Conservation (phyloP, 169 alveolate genomes). For the Eimeria praecox region DNA sequence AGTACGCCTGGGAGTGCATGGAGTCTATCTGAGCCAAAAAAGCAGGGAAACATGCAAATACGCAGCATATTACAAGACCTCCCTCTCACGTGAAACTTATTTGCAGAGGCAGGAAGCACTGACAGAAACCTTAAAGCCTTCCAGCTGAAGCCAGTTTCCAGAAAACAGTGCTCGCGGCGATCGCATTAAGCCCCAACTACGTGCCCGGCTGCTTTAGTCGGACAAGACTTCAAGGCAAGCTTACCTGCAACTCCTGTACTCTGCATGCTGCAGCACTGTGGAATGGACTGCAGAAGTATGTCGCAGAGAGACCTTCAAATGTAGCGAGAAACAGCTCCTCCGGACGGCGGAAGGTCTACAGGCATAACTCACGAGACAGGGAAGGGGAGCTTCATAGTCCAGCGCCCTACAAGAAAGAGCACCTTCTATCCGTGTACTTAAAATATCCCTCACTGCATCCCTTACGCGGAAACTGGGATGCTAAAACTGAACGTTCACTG, state of each 20-base stretch:
- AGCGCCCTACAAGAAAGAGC: background rate
- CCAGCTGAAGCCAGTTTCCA: background rate
- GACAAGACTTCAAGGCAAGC: background rate
- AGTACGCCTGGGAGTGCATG: slow-evolving; percentile 81
- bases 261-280: slow-evolving; percentile 70
- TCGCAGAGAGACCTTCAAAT: slow-evolving; percentile 41
- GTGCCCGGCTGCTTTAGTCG: background rate
- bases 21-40: slow-evolving; percentile 60
- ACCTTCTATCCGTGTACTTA: background rate
- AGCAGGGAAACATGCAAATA: background rate
- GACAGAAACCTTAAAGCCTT: background rate
- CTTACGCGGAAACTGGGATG: background rate
- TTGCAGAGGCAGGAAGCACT: background rate
- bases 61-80: background rate
- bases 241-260: slow-evolving; percentile 71
- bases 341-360: slow-evolving; percentile 60
- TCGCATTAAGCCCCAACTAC: background rate
- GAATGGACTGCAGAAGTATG: slow-evolving; percentile 21
- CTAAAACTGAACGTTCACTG: background rate
- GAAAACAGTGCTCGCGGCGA: background rate
- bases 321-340: slow-evolving; percentile 63
- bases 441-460: background rate
- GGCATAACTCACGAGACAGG: background rate
- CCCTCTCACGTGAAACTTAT: background rate
- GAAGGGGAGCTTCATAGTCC: background rate